A percentile compares a stretch with the other conserved stretches of the same genome.
Conservation (phyloP, 805 yeast species). For the Saccharomycopsis oosterbeekiorum region DNA sequence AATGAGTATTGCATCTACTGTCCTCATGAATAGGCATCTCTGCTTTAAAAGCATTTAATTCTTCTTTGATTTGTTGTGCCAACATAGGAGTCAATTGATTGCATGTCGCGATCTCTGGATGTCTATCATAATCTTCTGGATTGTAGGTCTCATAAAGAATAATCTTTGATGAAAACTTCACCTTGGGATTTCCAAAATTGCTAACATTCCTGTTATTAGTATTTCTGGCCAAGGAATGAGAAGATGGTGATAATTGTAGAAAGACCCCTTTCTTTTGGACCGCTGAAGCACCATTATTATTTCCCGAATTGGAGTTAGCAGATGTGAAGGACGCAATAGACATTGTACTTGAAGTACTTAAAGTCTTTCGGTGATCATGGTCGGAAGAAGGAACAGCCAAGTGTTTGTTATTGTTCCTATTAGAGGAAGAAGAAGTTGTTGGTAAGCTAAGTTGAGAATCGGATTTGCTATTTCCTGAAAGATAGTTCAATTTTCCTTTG, state of each 20-base stretch:
- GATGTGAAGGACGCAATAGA: not conserved
- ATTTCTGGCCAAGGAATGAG: not conserved
- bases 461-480: not conserved
- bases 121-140: slow-evolving; percentile 80
- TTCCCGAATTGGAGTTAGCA: not conserved
- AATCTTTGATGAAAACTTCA: slow-evolving; percentile 71
- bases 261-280: slow-evolving; percentile 1
- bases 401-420: not conserved
- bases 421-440: not conserved
- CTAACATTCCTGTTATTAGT: not conserved
- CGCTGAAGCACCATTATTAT: not conserved
- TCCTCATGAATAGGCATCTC: slow-evolving; percentile 77
- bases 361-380: not conserved
- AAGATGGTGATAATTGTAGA: not conserved
- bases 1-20: slow-evolving; percentile 77
- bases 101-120: slow-evolving; percentile 88
- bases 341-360: not conserved
- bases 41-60: slow-evolving; percentile 67
- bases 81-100: slow-evolving; percentile 78
- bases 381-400: not conserved
- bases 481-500: not conserved
- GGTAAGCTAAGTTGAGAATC: not conserved
- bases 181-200: slow-evolving; percentile 22
- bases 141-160: slow-evolving; percentile 78
- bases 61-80: slow-evolving; percentile 81